Base-by-base conservation (phyloP, 2,329 filamentous ascomycete species). In the Alternaria solani region DNA sequence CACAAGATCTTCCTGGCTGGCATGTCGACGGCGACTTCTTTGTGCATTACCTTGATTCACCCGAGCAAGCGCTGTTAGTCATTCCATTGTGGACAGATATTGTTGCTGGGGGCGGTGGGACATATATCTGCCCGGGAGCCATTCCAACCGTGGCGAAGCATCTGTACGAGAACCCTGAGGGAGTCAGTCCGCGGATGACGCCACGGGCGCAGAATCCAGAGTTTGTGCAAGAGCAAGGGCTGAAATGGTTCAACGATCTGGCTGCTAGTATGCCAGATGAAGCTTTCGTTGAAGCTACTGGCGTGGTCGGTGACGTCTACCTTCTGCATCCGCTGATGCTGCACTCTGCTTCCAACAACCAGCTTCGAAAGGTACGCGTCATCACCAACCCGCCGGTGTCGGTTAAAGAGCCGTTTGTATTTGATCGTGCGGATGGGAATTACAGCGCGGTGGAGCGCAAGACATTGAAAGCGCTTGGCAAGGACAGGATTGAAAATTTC, bases 21-120 rank as follows among this genome's bases (percentile, higher is more conserved):
- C 89, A 91, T 75, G 87, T 90, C 18, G 89, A 91, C 75, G 89
- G 89, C 8, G 89, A 91, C 66, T 91, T 90, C 75, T 91, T 91
- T 73, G 83, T 89, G 5, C 89, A 91, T 78, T 92, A 88, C 66
- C 84, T 92, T 36, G 89, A 91, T 72, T 89, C 86, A 20, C 86
- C 86, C 0, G 89, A 92, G 78, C 89, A 92, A 74, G 89, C 82
- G 0, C 77, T 91, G 14, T 81, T 91, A 1, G 87, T 91, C 12
- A 90, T 90, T 41, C 89, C 89, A 1, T 75, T 91, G 5, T 91
- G 89, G 78, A 87, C 83, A 0, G 88, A 91, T 70, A 86, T 91
- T 52, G 77, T 80, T 8, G 76, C 85, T 0, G 81, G 83, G 34
- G 88, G 87, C 5, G 89, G 89, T 26, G 89, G 87, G 4, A 91